Percentiles rank a stretch among this genome's conserved stretches.
phyloP scores from a whole-genome alignment of 2,329 filamentous ascomycete species.

The Microdochium paspali region DNA sequence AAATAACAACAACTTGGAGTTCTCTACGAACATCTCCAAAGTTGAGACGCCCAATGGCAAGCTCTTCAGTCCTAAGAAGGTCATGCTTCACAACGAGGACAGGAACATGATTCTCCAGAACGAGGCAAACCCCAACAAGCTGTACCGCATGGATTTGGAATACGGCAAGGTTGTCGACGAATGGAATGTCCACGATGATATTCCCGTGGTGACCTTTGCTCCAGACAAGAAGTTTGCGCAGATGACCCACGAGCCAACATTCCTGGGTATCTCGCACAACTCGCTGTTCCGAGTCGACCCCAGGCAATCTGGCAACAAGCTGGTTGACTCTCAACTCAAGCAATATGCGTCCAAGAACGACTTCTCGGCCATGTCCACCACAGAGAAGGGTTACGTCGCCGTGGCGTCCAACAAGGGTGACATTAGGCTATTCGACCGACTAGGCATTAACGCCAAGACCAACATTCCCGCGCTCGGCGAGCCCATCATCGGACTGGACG shows the following conservation, averaged over 20 bases:
- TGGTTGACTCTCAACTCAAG: slow-evolving; percentile 88
- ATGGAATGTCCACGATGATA: slow-evolving; percentile 97
- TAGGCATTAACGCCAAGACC: slow-evolving; percentile 96
- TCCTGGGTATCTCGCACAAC: slow-evolving; percentile 87
- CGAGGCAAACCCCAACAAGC: slow-evolving; percentile 70
- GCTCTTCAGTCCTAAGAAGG: slow-evolving; percentile 88
- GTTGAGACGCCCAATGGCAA: slow-evolving; percentile 82
- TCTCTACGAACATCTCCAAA: slow-evolving; percentile 94
- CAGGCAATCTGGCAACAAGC: slow-evolving; percentile 79
- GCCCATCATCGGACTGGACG: slow-evolving; percentile 87
- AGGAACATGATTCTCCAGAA: slow-evolving; percentile 86
- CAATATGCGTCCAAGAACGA: slow-evolving; percentile 97
- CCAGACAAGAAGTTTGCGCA: slow-evolving; percentile 98
- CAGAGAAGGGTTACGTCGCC: slow-evolving; percentile 92
- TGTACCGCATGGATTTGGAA: slow-evolving; percentile 96
- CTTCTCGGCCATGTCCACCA: slow-evolving; percentile 89
- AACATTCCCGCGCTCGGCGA: slow-evolving; percentile 93
- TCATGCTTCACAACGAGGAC: slow-evolving; percentile 91
- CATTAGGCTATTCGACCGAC: slow-evolving; percentile 88
- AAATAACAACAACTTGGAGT: slow-evolving; percentile 82
- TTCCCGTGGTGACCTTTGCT: slow-evolving; percentile 82
- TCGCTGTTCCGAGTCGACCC: slow-evolving; percentile 91
- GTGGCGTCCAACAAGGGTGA: slow-evolving; percentile 98
- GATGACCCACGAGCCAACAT: slow-evolving; percentile 91
- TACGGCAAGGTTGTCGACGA: slow-evolving; percentile 97